These are phyloP conservation scores for Maudiozyma pseudohumilis DNA, from an alignment of 805 yeast genomes.

Conservation along the genomic window DNA sequence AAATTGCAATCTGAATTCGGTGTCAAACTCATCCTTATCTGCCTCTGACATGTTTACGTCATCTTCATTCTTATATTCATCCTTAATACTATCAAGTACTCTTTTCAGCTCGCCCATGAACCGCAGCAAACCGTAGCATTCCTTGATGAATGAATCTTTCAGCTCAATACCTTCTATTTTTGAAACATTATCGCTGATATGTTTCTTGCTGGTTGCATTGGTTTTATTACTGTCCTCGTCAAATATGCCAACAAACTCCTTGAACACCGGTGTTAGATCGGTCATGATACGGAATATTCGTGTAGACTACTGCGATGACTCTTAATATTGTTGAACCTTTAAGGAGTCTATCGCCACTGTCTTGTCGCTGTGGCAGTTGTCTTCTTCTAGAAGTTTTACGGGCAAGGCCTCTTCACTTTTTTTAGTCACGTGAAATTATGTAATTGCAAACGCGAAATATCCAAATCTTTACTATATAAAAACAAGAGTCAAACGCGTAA, in stretches of 20 bases:
- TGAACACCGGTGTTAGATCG: constrained; percentile 23
- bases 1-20: constrained; percentile 42
- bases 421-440: too few species aligned
- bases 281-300: constrained; percentile 23
- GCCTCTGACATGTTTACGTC: constrained; percentile 30
- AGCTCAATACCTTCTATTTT: constrained; percentile 3
- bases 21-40: constrained; percentile 48
- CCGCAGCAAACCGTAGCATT: constrained; percentile 21
- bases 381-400: too few species aligned
- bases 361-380: too few species aligned
- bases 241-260: constrained; percentile 21
- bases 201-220: not conserved
- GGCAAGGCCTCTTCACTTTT: too few species aligned
- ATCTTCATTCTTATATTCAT: constrained; percentile 21
- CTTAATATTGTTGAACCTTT: too few species aligned
- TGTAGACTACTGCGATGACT: too few species aligned
- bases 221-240: constrained; percentile 9
- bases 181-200: too few species aligned
- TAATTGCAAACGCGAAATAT: too few species aligned
- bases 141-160: constrained; percentile 25
- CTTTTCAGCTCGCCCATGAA: constrained; percentile 24
- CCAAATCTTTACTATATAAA: too few species aligned
- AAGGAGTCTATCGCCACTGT: too few species aligned
- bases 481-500: too few species aligned
- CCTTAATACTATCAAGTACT: constrained; percentile 19